These are phyloP conservation scores for Sugiyamaella novakii DNA, from an alignment of 1,139 yeast species.

Conservation along the genomic window DNA sequence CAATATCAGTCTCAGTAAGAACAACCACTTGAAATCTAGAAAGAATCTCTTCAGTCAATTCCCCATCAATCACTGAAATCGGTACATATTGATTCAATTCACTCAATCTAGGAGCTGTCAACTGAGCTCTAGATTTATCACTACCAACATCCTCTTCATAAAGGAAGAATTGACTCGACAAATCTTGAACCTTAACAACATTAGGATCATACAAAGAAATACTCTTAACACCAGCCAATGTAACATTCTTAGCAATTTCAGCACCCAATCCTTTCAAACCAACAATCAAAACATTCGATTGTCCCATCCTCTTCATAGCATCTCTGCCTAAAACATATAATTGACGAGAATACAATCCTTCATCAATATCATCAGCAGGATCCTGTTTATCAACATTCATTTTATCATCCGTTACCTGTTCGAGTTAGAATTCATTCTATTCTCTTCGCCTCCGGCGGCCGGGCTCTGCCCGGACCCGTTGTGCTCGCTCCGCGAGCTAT, in stretches of 20 bases:
- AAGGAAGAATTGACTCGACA: constrained; percentile 88
- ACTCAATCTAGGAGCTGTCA: constrained; percentile 64
- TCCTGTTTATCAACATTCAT: constrained; percentile 49
- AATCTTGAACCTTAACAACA: constrained; percentile 65
- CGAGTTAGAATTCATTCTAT: not conserved
- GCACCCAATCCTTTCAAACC: constrained; percentile 92
- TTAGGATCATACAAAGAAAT: constrained; percentile 84
- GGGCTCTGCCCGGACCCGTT: not conserved
- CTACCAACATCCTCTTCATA: constrained; percentile 67
- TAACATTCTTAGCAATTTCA: constrained; percentile 95
- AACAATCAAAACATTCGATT: constrained; percentile 81
- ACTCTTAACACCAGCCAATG: constrained; percentile 95
- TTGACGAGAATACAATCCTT: constrained; percentile 93
- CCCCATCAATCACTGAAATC: constrained; percentile 63
- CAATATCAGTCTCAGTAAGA: constrained; percentile 72
- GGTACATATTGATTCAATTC: constrained; percentile 93
- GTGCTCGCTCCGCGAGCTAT: no score
- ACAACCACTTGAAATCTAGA: constrained; percentile 76
- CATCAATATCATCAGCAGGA: constrained; percentile 72
- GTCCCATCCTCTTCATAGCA: constrained; percentile 96
- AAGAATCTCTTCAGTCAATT: constrained; percentile 48
- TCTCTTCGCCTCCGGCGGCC: not conserved
- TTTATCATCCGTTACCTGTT: constrained; percentile 17
- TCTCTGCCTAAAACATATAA: constrained; percentile 45
- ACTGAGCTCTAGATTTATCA: constrained; percentile 64